Base-by-base conservation (phyloP, 2,329 filamentous ascomycete genomes). In the Keithomyces neogunnii region DNA sequence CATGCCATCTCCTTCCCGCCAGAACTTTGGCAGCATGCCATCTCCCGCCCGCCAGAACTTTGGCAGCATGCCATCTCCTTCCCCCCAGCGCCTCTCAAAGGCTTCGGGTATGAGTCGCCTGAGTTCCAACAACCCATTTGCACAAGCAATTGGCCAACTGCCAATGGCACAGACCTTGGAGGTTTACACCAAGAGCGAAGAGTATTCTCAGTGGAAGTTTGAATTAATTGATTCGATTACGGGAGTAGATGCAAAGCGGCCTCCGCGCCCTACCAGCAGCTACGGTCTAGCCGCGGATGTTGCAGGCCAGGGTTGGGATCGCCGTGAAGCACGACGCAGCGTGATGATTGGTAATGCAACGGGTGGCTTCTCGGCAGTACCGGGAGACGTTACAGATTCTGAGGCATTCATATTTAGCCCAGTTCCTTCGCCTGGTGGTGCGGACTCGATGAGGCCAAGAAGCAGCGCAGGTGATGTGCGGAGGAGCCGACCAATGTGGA, bases 91-190 rank as follows among this genome's bases (percentile, higher is more conserved):
- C 1, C 57, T 56, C 47, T 61, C 52, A 44, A 61, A 56, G 26
- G 54, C 55, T 19, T 60, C 29, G 28, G 47, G 38, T 11, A 36
- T 56, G 48, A 64, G 68, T 46, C 75, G 78, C 5, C 79, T 82
- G 65, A 81, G 78, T 62, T 81, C 78, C 55, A 82, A 82, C 63
- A 82, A 82, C 57, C 78, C 78, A 2, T 81, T 80, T 56, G 77
- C 74, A 2, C 62, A 71, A 1, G 60, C 63, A 29, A 59, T 59
- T 7, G 32, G 30, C 7, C 28, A 30, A 36, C 62, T 64, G 26
- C 60, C 69, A 35, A 69, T 78, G 5, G 77, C 74, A 6, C 74
- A 78, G 52, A 78, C 75, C 5, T 74, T 83, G 32, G 79, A 82
- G 56, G 74, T 83, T 28, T 83, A 80, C 55, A 81, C 77, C 51